phyloP scores from a whole-genome alignment of 495 filamentous ascomycete species.

The Pyrenopolyporus hunteri region DNA sequence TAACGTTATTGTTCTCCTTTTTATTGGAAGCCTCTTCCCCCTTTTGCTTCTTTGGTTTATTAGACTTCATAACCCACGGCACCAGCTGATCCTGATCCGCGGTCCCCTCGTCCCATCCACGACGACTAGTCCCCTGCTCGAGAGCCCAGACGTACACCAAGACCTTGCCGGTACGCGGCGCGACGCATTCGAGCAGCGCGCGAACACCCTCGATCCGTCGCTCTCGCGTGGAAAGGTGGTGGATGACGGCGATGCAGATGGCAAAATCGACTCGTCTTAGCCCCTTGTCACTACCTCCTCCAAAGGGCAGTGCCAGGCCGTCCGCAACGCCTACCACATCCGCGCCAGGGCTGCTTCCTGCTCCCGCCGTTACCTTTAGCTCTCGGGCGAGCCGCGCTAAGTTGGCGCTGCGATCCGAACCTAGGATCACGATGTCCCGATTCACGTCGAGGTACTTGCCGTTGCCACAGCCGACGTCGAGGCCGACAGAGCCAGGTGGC shows the following conservation, averaged over 20 bases:
- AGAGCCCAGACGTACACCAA: conserved; percentile 97
- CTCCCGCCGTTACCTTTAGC: conserved; percentile 59
- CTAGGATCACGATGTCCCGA: conserved; percentile 78
- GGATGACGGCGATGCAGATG: conserved; percentile 92
- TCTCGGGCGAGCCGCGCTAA: conserved; percentile 74
- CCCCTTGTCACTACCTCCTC: conserved; percentile 53
- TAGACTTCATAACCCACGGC: conserved; percentile 80
- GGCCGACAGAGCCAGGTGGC: conserved; percentile 74
- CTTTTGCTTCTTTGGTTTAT: conserved; percentile 42
- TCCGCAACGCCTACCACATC: conserved; percentile 67
- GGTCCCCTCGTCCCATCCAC: conserved; percentile 84
- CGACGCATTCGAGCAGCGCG: conserved; percentile 71
- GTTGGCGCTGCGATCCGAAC: conserved; percentile 82
- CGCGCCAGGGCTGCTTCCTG: conserved; percentile 7
- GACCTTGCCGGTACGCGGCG: conserved; percentile 62
- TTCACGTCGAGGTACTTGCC: conserved; percentile 92
- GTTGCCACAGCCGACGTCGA: conserved; percentile 95
- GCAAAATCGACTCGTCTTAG: conserved; percentile 82
- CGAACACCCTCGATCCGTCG: conserved; percentile 76
- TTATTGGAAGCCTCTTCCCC: conserved; percentile 21
- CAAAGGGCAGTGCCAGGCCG: conserved; percentile 72
- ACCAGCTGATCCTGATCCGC: conserved; percentile 93
- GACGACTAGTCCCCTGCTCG: conserved; percentile 85
- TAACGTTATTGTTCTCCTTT: conserved; percentile 20
- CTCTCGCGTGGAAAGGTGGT: conserved; percentile 86